Conservation (phyloP, 2,329 filamentous ascomycete species). For the Epichloe sylvatica region DNA sequence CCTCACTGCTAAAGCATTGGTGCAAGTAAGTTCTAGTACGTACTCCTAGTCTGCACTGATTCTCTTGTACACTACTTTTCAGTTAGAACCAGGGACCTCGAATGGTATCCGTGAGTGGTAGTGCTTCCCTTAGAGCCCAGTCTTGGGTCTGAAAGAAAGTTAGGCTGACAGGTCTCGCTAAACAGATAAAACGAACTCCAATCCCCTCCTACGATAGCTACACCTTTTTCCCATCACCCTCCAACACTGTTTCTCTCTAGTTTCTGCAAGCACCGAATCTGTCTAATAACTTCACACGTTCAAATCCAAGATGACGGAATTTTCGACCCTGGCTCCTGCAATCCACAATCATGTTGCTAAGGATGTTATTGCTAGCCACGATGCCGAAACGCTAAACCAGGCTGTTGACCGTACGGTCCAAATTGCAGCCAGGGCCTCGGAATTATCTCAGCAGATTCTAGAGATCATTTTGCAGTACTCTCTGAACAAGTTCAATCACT, state of each 20-base stretch:
- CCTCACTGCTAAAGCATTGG: no score
- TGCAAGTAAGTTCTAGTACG: background rate
- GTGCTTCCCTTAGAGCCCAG: background rate
- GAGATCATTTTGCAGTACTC: slow-evolving; percentile 15
- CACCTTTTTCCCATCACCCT: background rate
- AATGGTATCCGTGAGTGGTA: background rate
- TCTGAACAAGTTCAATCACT: slow-evolving; percentile 15
- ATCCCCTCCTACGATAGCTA: background rate
- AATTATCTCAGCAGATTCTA: slow-evolving; percentile 9
- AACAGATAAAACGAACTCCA: background rate
- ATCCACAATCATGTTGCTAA: background rate
- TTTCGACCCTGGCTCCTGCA: background rate
- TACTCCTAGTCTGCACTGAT: background rate
- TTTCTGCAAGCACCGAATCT: background rate
- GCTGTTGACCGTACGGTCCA: background rate
- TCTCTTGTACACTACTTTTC: background rate
- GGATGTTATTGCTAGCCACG: background rate
- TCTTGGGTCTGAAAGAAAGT: background rate
- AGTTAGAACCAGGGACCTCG: background rate
- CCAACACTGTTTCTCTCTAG: background rate
- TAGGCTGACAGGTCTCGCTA: background rate
- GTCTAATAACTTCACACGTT: background rate
- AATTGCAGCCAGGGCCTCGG: background rate
- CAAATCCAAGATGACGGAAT: background rate
- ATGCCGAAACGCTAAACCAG: background rate